phyloP scores from a whole-genome alignment of 164 flowering plant genomes.

The Kalanchoe fedtschenkoi region DNA sequence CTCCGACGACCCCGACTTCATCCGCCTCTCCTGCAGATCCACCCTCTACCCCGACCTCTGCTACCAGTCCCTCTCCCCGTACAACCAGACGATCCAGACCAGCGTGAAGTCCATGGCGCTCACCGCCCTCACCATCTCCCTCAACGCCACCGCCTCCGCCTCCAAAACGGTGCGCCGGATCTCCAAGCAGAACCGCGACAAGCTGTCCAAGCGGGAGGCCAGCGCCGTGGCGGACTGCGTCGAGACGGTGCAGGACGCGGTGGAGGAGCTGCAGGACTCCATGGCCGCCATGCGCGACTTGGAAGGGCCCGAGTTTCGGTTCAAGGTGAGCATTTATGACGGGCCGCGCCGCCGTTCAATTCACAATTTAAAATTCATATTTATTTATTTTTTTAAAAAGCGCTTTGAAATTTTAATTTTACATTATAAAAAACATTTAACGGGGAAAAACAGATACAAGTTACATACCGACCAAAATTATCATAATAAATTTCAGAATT shows the following conservation, averaged over 20 bases:
- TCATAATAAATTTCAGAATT: no score
- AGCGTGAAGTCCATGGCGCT: slow-evolving; percentile 29
- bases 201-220: slow-evolving; percentile 22
- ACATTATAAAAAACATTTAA: no score
- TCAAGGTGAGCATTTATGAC: slow-evolving; percentile 29
- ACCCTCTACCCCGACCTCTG: slow-evolving; percentile 35
- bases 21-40: slow-evolving; percentile 26
- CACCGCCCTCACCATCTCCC: slow-evolving; percentile 30
- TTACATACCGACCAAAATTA: no score
- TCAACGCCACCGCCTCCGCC: slow-evolving; percentile 17
- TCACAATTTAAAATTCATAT: no score
- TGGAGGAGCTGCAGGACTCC: slow-evolving; percentile 37
- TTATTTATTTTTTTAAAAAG: no score
- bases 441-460: no score
- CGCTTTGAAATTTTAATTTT: no score
- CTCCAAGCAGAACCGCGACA: slow-evolving; percentile 5
- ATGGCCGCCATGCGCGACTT: slow-evolving; percentile 31
- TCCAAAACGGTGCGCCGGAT: slow-evolving; percentile 17
- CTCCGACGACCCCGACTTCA: slow-evolving; percentile 19
- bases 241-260: slow-evolving; percentile 29
- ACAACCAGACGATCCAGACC: slow-evolving; percentile 27
- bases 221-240: slow-evolving; percentile 37
- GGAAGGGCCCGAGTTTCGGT: slow-evolving; percentile 19
- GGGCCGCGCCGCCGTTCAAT: no score
- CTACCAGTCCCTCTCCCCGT: slow-evolving; percentile 25